These are phyloP conservation scores for Caloboletus firmus DNA, from an alignment of 1,284 basidiomycete genomes.

Conservation along the genomic window DNA sequence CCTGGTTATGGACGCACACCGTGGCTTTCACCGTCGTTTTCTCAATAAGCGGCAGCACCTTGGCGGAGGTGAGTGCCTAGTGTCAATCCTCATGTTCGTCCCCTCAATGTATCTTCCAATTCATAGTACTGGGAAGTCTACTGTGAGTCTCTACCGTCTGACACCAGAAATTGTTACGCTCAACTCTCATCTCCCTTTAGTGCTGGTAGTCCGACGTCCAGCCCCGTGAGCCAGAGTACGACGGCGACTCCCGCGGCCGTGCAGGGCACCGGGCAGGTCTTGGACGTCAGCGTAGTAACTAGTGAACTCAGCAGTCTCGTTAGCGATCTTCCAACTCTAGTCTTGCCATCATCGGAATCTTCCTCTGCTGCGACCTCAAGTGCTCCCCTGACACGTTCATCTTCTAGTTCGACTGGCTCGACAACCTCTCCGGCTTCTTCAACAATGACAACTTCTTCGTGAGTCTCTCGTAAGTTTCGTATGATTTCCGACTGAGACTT, in stretches of 20 bases:
- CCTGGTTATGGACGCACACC: conserved; percentile 23
- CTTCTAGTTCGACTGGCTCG: conserved; percentile 33
- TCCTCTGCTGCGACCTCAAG: conserved; percentile 16
- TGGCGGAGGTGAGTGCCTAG: conserved; percentile 26
- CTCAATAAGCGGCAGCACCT: conserved; percentile 35
- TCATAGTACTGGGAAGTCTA: conserved; percentile 20
- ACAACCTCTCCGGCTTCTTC: conserved; percentile 15
- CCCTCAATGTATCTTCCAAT: conserved; percentile 2
- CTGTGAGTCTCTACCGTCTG: conserved; percentile 17
- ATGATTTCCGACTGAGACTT: not conserved
- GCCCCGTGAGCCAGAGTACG: not conserved
- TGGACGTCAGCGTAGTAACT: conserved; percentile 5
- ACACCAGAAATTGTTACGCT: not conserved
- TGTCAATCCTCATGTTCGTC: not conserved
- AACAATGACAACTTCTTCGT: conserved; percentile 18
- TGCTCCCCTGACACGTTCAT: conserved; percentile 17
- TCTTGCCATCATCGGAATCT: conserved; percentile 21
- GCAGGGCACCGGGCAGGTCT: not conserved
- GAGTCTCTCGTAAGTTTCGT: conserved; percentile 3
- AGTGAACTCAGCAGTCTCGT: conserved; percentile 23
- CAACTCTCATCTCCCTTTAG: conserved; percentile 4
- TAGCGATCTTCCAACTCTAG: conserved; percentile 8
- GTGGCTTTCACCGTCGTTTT: conserved; percentile 21
- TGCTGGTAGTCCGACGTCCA: conserved; percentile 5
- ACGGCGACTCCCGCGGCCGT: not conserved